Conservation (phyloP, 2,329 filamentous ascomycete species). For the Teratosphaeria pseudoeucalypti region DNA sequence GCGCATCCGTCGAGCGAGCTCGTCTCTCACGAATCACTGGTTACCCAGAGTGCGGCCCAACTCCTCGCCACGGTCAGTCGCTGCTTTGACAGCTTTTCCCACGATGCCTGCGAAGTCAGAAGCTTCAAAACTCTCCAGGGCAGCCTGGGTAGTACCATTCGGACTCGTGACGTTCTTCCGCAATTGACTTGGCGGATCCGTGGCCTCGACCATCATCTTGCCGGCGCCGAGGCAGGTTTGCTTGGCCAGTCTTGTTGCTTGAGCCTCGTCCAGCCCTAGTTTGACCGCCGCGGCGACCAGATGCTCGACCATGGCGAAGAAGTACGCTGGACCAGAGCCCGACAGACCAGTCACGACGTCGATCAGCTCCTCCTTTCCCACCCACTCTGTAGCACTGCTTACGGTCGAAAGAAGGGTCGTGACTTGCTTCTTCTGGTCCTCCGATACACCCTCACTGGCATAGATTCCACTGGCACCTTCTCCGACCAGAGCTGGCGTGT, state of each 20-base stretch:
- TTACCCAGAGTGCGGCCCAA: constrained; percentile 17
- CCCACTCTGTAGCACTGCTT: constrained; percentile 18
- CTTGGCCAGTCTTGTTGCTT: constrained; percentile 16
- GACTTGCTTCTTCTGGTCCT: constrained; percentile 12
- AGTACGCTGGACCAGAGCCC: constrained; percentile 16
- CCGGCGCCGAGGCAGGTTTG: constrained; percentile 21
- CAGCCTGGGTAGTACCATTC: constrained; percentile 20
- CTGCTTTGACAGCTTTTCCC: constrained; percentile 19
- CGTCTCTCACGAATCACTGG: constrained; percentile 1
- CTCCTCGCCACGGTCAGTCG: constrained; percentile 15
- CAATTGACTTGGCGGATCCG: constrained; percentile 15
- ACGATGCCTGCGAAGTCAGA: constrained; percentile 15
- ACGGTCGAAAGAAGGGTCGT: constrained; percentile 15
- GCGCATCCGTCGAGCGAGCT: background rate
- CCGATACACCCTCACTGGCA: constrained; percentile 15
- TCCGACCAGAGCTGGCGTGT: constrained; percentile 18
- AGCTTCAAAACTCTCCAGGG: constrained; percentile 18
- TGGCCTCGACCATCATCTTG: constrained; percentile 17
- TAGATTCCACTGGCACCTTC: constrained; percentile 18
- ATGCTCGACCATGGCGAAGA: constrained; percentile 21
- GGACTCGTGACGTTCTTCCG: constrained; percentile 21
- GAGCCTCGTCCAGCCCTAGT: constrained; percentile 15
- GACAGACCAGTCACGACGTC: constrained; percentile 20
- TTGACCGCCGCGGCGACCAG: constrained; percentile 15
- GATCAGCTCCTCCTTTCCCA: constrained; percentile 15